phyloP scores from a whole-genome alignment of 257 asterid genomes.

The Salvia hispanica region DNA sequence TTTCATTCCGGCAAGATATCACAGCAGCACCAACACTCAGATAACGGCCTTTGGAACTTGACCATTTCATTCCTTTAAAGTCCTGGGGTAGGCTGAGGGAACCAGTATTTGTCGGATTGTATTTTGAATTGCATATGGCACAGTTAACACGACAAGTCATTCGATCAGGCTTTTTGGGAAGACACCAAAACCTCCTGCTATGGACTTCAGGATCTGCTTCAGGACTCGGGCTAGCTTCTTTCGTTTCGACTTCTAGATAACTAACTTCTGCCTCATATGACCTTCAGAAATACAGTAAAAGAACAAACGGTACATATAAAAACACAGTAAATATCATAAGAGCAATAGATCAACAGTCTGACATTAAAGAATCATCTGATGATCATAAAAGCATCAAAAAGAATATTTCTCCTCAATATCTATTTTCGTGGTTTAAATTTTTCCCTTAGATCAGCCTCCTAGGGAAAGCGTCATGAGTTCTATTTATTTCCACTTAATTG shows the following conservation, averaged over 20 bases:
- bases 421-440: neutral
- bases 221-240: conserved; percentile 38
- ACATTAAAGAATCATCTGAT: neutral
- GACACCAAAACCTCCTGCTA: conserved; percentile 43
- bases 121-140: conserved; percentile 58
- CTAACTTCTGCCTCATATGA: conserved; percentile 92
- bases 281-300: conserved; percentile 41
- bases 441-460: neutral
- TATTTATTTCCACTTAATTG: neutral
- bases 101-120: conserved; percentile 34
- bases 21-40: conserved; percentile 93
- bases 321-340: conserved; percentile 2
- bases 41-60: conserved; percentile 69
- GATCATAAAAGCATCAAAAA: neutral
- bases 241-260: conserved; percentile 70
- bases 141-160: conserved; percentile 75
- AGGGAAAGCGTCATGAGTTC: neutral
- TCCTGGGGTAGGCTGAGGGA: conserved; percentile 38
- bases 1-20: conserved; percentile 92
- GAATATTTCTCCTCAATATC: neutral
- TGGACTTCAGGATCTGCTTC: conserved; percentile 44
- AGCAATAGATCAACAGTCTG: conserved; percentile 10
- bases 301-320: neutral
- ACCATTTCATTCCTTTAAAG: conserved; percentile 62
- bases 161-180: conserved; percentile 48